phyloP scores from a whole-genome alignment of 768 basidiomycete species.

The Stropharia rugosoannulata region DNA sequence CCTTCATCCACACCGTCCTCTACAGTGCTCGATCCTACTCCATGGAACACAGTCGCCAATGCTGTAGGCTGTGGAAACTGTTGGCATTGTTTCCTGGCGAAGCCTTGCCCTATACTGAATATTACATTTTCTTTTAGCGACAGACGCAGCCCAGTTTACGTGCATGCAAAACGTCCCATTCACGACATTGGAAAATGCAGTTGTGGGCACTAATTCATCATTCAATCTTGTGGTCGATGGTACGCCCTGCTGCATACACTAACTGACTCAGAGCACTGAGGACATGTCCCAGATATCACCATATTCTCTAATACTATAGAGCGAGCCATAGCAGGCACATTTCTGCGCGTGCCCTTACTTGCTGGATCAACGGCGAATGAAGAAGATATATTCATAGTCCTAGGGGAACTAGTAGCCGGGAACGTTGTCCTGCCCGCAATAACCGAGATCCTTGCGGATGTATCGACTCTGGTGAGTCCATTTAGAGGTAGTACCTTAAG shows the following conservation, averaged over 20 bases:
- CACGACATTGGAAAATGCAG: slow-evolving; percentile 29
- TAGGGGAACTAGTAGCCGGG: slow-evolving; percentile 20
- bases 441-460: slow-evolving; percentile 28
- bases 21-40: neutral
- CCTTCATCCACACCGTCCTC: neutral
- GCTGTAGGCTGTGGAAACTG: slow-evolving; percentile 32
- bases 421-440: slow-evolving; percentile 27
- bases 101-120: neutral
- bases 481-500: too few species aligned
- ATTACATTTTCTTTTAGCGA: neutral
- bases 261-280: neutral
- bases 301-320: slow-evolving; percentile 28
- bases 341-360: slow-evolving; percentile 28
- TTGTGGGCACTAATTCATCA: slow-evolving; percentile 23
- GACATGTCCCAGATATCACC: slow-evolving; percentile 23
- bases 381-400: slow-evolving; percentile 32
- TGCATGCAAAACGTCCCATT: slow-evolving; percentile 35
- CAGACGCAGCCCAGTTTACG: slow-evolving; percentile 28
- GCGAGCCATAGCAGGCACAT: slow-evolving; percentile 25
- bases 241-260: slow-evolving; percentile 15
- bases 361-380: slow-evolving; percentile 32
- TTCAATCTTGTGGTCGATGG: slow-evolving; percentile 32
- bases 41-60: slow-evolving; percentile 20
- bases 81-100: slow-evolving; percentile 5
- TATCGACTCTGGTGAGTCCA: slow-evolving; percentile 29